phyloP scores from a whole-genome alignment of 306 rosid genomes.

The Vigna reflexopilosa region DNA sequence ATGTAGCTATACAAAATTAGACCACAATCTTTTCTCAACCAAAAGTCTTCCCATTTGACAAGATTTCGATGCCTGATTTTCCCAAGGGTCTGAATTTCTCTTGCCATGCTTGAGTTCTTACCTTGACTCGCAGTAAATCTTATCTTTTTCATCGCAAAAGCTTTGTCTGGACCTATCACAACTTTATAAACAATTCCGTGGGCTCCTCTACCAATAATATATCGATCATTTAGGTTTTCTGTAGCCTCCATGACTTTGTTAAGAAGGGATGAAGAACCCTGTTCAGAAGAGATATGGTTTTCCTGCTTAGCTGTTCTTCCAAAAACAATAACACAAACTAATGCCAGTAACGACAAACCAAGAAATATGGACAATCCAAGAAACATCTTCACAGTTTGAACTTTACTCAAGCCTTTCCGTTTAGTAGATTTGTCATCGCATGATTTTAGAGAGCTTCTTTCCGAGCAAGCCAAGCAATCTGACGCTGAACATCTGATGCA shows the following conservation, averaged over 20 bases:
- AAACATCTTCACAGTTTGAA: constrained; percentile 58
- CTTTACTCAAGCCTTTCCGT: constrained; percentile 48
- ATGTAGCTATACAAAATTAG: constrained; percentile 73
- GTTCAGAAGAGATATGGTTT: constrained; percentile 38
- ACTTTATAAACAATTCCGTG: constrained; percentile 90
- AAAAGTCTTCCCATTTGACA: constrained; percentile 69
- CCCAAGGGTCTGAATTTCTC: constrained; percentile 74
- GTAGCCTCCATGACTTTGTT: constrained; percentile 71
- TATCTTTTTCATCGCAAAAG: constrained; percentile 78
- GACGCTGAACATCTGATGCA: constrained; percentile 60
- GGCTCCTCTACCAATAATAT: constrained; percentile 85
- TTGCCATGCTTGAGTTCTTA: constrained; percentile 62
- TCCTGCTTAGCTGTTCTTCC: constrained; percentile 51
- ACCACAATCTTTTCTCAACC: constrained; percentile 67
- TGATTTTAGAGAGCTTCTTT: constrained; percentile 47
- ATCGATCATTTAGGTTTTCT: constrained; percentile 59
- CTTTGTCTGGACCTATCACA: constrained; percentile 48
- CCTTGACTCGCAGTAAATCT: constrained; percentile 54
- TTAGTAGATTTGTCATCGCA: constrained; percentile 55
- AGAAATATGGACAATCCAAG: constrained; percentile 62
- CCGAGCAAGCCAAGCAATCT: constrained; percentile 47
- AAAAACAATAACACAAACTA: constrained; percentile 44
- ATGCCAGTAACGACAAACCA: constrained; percentile 50
- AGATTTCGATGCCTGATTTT: constrained; percentile 79
- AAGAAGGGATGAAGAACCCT: constrained; percentile 57